Percentiles rank a stretch among this genome's conserved stretches.
Conservation (phyloP, 2,329 filamentous ascomycete species). For the Cyphellophora europaea region DNA sequence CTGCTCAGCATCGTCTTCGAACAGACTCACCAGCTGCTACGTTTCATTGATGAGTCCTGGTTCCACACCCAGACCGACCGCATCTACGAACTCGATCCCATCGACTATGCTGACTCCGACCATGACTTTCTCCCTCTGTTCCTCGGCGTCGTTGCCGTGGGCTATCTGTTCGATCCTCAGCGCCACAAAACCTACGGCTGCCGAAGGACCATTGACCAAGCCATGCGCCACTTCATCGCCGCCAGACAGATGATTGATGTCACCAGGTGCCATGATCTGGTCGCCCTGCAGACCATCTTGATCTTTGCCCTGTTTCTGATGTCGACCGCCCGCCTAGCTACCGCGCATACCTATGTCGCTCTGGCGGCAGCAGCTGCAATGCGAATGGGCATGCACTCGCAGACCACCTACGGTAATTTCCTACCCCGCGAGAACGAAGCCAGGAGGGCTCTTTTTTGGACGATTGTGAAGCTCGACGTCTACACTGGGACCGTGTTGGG, state of each 20-base stretch:
- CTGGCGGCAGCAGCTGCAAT: conserved; percentile 9
- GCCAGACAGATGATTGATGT: conserved; percentile 12
- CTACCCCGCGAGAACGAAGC: conserved; percentile 5
- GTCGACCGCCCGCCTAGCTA: conserved; percentile 12
- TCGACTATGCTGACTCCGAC: conserved; percentile 10
- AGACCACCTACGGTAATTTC: conserved; percentile 7
- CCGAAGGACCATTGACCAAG: conserved; percentile 9
- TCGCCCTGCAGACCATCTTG: conserved; percentile 8
- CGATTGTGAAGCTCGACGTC: conserved; percentile 13
- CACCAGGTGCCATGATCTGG: conserved; percentile 7
- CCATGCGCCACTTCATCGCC: conserved; percentile 11
- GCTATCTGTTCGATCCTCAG: conserved; percentile 10
- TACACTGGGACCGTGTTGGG: conserved; percentile 12
- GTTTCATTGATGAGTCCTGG: conserved; percentile 9
- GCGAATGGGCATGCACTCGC: conserved; percentile 11
- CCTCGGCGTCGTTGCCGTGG: conserved; percentile 9
- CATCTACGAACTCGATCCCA: conserved; percentile 10
- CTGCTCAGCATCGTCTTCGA: conserved; percentile 9
- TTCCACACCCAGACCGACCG: conserved; percentile 11
- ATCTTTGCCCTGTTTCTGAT: conserved; percentile 12
- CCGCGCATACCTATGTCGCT: conserved; percentile 10
- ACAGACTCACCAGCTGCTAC: conserved; percentile 9
- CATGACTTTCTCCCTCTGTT: conserved; percentile 13
- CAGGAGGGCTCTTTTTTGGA: conserved; percentile 10
- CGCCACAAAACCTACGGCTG: conserved; percentile 11